Conservation (phyloP, 164 flowering plant species). For the Buxus sempervirens region DNA sequence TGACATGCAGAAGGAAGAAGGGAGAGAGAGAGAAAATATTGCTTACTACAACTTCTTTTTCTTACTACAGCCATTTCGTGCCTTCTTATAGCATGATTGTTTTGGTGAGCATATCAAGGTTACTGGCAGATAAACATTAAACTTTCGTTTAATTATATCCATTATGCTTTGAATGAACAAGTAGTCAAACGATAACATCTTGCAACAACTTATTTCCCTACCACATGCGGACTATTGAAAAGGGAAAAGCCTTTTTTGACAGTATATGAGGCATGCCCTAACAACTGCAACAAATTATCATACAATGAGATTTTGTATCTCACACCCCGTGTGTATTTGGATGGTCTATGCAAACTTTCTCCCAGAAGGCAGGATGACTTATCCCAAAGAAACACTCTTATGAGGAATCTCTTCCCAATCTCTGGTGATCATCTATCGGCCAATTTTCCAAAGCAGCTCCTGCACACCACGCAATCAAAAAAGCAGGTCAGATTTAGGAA, state of each 20-base stretch:
- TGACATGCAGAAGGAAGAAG: no score
- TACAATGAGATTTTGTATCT: not conserved
- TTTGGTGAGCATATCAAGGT: no score
- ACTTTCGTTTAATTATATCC: no score
- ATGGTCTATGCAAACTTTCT: not conserved
- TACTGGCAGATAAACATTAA: no score
- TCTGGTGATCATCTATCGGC: not conserved
- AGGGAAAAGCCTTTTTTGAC: not conserved
- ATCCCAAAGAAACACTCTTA: not conserved
- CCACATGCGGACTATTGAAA: not conserved
- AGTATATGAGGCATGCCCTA: not conserved
- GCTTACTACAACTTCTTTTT: no score
- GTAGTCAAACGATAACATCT: not conserved
- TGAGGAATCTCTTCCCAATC: not conserved
- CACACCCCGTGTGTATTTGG: not conserved
- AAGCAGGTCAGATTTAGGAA: not conserved
- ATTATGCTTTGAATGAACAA: constrained; percentile 22
- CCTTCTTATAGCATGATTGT: no score
- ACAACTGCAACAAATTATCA: not conserved
- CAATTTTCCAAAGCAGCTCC: not conserved
- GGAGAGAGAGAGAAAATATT: no score
- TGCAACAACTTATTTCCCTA: not conserved
- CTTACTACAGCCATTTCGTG: no score
- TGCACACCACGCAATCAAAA: not conserved
- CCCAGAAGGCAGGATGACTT: not conserved